Percentiles rank a stretch among this genome's conserved stretches.
Conservation (phyloP, 805 yeast genomes). For the Cyberlindnera mycetangii region DNA sequence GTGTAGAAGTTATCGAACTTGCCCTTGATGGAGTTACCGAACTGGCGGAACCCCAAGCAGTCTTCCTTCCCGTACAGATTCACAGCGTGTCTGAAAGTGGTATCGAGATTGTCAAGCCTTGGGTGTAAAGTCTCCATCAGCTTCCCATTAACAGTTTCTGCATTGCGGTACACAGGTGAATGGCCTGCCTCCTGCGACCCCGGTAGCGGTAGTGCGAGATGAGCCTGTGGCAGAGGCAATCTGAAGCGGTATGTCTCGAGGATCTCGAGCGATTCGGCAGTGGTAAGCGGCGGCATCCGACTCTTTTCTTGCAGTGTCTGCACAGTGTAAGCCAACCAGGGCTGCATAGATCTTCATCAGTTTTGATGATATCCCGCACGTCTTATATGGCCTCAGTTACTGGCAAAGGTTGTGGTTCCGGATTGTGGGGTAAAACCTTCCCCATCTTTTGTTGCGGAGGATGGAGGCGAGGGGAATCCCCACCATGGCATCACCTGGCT, state of each 20-base stretch:
- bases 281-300: constrained; percentile 9
- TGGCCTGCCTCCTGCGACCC: constrained; percentile 8
- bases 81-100: constrained; percentile 20
- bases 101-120: constrained; percentile 7
- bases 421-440: no score
- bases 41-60: constrained; percentile 37
- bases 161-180: constrained; percentile 12
- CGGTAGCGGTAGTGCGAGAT: constrained; percentile 6
- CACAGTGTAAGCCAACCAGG: no score
- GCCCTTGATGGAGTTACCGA: constrained; percentile 28
- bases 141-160: not conserved
- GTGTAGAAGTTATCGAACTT: constrained; percentile 40
- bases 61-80: constrained; percentile 25
- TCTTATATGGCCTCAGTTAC: no score
- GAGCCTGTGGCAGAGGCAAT: no score
- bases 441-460: no score
- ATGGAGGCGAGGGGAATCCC: no score
- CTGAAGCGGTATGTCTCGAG: constrained; percentile 11
- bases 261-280: constrained; percentile 13
- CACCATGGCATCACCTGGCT: no score
- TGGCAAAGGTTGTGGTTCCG: no score
- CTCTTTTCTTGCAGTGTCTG: not conserved
- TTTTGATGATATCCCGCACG: no score
- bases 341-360: no score
- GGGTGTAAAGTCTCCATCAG: constrained; percentile 8